Evolutionary conservation across 1,139 yeast genomes (phyloP).

Genomic region (Blastobotrys apis): DNA sequence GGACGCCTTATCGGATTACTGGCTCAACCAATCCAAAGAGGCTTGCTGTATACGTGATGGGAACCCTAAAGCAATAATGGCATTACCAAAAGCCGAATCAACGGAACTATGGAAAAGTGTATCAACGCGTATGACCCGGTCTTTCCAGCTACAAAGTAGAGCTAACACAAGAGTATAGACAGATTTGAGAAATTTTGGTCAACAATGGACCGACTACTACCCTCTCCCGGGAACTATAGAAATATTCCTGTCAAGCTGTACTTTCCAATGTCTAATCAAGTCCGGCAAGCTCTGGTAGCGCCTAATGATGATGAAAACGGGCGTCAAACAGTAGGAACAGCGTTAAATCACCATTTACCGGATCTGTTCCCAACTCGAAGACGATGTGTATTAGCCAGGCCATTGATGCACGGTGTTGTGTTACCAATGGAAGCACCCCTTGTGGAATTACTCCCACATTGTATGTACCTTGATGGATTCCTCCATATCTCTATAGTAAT

Average conservation of each 20-base stretch:
- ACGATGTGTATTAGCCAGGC: constrained; percentile 39
- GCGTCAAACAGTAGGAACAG: constrained; percentile 41
- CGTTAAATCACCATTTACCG: constrained; percentile 43
- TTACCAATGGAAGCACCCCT: constrained; percentile 47
- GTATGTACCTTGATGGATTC: constrained; percentile 71
- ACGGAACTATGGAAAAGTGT: constrained; percentile 54
- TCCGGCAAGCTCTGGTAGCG: constrained; percentile 48
- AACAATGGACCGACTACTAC: constrained; percentile 40
- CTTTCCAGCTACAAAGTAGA: neutral
- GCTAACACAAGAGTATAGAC: constrained; percentile 19
- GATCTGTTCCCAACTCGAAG: constrained; percentile 41
- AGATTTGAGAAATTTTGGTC: constrained; percentile 37
- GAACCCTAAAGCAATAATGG: constrained; percentile 69
- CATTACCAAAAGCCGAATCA: constrained; percentile 59
- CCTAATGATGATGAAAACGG: constrained; percentile 26
- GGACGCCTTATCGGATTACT: constrained; percentile 45
- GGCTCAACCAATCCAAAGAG: constrained; percentile 79
- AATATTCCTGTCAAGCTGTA: constrained; percentile 60
- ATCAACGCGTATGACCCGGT: constrained; percentile 24
- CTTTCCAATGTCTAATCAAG: constrained; percentile 45
- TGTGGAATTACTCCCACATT: constrained; percentile 48
- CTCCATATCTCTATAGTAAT: constrained; percentile 54
- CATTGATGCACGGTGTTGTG: constrained; percentile 62
- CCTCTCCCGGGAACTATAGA: constrained; percentile 27
- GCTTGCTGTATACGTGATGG: constrained; percentile 71